Evolutionary conservation across 768 basidiomycete species (phyloP), one percentile per base, ranked within the genome.

Genomic region (Panus rudis): DNA sequence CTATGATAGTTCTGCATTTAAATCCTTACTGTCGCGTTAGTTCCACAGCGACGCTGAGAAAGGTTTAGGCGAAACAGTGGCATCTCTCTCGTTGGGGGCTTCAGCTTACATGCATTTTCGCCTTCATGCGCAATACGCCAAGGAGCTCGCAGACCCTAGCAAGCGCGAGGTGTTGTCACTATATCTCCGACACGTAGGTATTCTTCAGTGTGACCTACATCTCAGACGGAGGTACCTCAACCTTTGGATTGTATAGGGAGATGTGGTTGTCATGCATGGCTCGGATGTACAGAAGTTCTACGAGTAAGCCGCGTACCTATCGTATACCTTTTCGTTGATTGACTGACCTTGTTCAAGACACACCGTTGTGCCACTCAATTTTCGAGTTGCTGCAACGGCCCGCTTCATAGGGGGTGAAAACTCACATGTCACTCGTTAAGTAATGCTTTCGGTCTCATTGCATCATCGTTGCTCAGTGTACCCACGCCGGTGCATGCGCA

Each of bases 61-160:
- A 10, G 88, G 85, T 3, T 62, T 91, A 4, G 86, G 85, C 3
- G 80, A 81, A 4, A 51, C 75, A 3, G 78, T 91, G 2, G 86
- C 87, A 2, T 82, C 85, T 6, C 61, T 91, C 37, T 89, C 86
- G 0, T 63, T 91, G 16, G 87, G 87, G 28, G 79, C 85, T 5
- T 69, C 82, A 6, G 87, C 88, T 0, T 55, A 79, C 39, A 91
- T 91, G 84, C 79, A 86, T 54, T 91, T 91, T 57, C 78, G 86
- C 17, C 58, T 69, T 22, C 72, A 65, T 47, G 51, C 62, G 39
- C 61, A 50, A 31, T 71, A 51, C 58, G 59, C 17, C 49, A 54
- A 42, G 39, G 60, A 51, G 51, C 63, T 43, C 55, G 61, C 33
- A 48, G 63, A 40, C 48, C 47, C 42, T 16, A 47, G 46, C 31